Evolutionary conservation across 805 yeast species (phyloP).

Genomic region (Kuraishia ogatae): DNA sequence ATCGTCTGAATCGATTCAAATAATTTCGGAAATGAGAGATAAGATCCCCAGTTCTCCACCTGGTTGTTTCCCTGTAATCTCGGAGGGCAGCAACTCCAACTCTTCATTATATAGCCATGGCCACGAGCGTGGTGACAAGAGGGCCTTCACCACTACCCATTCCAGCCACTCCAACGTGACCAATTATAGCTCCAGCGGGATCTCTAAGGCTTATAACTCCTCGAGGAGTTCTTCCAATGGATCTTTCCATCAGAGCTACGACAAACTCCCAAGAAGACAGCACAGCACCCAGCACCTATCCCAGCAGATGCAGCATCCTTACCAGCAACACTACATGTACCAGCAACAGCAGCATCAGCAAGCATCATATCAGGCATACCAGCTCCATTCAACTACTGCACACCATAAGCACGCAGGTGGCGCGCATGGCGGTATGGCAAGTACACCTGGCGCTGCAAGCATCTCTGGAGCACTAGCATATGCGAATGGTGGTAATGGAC

Average conservation of each 20-base stretch:
- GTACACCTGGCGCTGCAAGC: no score
- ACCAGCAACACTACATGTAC: not conserved
- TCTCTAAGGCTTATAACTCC: constrained; percentile 2
- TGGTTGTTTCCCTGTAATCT: not conserved
- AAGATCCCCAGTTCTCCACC: not conserved
- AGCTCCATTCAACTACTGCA: no score
- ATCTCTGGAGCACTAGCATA: no score
- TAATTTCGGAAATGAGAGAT: not conserved
- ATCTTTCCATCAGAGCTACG: not conserved
- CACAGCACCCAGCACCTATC: not conserved
- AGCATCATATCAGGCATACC: no score
- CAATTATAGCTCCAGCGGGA: not conserved
- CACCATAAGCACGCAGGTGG: no score
- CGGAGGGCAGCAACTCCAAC: not conserved
- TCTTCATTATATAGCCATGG: not conserved
- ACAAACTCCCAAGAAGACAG: constrained; percentile 1
- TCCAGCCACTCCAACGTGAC: not conserved
- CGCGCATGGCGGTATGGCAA: no score
- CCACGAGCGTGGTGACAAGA: not conserved
- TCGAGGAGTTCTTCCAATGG: constrained; percentile 1
- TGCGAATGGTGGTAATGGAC: no score
- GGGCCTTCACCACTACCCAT: not conserved
- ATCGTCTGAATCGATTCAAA: not conserved
- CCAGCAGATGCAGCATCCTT: not conserved
- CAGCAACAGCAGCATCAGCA: constrained; percentile 1